Conservation (phyloP, 495 filamentous ascomycete species). For the Talaromyces stipitatus region DNA sequence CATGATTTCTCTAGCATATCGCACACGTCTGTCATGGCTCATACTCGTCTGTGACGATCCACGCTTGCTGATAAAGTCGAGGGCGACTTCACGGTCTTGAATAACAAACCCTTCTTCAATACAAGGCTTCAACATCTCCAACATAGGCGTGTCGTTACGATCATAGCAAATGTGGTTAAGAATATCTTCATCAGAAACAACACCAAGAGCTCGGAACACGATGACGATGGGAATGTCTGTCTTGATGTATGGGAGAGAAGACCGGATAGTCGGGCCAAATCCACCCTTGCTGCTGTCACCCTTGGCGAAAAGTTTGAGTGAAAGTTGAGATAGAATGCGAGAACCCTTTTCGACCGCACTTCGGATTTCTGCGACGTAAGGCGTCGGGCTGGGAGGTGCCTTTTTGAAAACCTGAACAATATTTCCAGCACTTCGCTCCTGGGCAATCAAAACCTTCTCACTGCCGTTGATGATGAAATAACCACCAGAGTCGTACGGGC, state of each 20-base stretch:
- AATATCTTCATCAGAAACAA: slow-evolving; percentile 97
- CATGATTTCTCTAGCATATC: slow-evolving; percentile 86
- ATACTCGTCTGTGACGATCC: slow-evolving; percentile 61
- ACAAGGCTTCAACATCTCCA: slow-evolving; percentile 94
- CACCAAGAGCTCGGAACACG: slow-evolving; percentile 89
- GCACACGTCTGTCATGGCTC: slow-evolving; percentile 78
- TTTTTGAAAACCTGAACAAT: slow-evolving; percentile 99
- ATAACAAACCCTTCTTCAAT: slow-evolving; percentile 95
- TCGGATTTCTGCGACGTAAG: slow-evolving; percentile 90
- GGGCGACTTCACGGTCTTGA: slow-evolving; percentile 88
- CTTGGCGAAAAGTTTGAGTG: slow-evolving; percentile 80
- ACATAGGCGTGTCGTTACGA: slow-evolving; percentile 87
- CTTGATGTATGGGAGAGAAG: slow-evolving; percentile 87
- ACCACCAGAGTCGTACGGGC: slow-evolving; percentile 93
- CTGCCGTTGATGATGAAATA: slow-evolving; percentile 99
- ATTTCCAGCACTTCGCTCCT: slow-evolving; percentile 94
- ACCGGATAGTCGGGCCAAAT: slow-evolving; percentile 80
- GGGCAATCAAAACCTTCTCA: slow-evolving; percentile 97
- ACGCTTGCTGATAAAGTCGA: slow-evolving; percentile 94
- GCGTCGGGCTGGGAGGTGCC: slow-evolving; percentile 74
- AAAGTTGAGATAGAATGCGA: slow-evolving; percentile 80
- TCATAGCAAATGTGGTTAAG: slow-evolving; percentile 97
- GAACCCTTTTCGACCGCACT: slow-evolving; percentile 96
- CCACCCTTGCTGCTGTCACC: slow-evolving; percentile 68
- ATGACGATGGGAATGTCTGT: slow-evolving; percentile 87